Percentiles rank a stretch among this genome's conserved stretches.
Conservation (phyloP, 2,329 filamentous ascomycete genomes). For the Volutella citrinella region DNA sequence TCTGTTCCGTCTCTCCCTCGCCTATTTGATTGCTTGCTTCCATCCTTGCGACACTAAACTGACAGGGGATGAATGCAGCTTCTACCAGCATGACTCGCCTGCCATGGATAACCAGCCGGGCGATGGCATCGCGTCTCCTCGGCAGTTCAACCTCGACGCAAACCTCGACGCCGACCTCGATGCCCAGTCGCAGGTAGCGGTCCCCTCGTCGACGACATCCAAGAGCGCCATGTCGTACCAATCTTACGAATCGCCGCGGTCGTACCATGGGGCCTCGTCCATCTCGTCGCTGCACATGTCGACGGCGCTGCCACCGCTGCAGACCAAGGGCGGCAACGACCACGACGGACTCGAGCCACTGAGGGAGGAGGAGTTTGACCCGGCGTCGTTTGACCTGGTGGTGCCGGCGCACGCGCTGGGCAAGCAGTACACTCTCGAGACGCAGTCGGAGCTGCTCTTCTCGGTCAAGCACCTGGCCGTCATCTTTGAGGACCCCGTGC, state of each 20-base stretch:
- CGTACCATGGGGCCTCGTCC: constrained; percentile 15
- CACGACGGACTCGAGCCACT: constrained; percentile 17
- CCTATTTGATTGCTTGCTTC: no score
- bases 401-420: constrained; percentile 17
- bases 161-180: no score
- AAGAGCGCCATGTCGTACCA: constrained; percentile 13
- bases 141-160: no score
- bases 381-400: constrained; percentile 20
- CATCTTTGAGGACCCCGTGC: constrained; percentile 62
- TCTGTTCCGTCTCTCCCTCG: no score
- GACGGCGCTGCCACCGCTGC: constrained; percentile 16
- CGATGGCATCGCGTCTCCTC: constrained; percentile 1
- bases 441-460: constrained; percentile 63
- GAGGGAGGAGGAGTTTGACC: constrained; percentile 21
- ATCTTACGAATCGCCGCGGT: constrained; percentile 14
- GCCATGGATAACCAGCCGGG: no score
- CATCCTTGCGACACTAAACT: background rate
- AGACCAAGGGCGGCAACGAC: constrained; percentile 16
- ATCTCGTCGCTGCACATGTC: constrained; percentile 14
- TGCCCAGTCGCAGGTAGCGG: background rate
- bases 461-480: constrained; percentile 61
- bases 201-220: constrained; percentile 15
- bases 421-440: constrained; percentile 54
- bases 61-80: constrained; percentile 2
- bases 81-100: constrained; percentile 4